Percentiles rank a stretch among this genome's conserved stretches.
Conservation (phyloP, 2,329 filamentous ascomycete species). For the Fusarium nematophilum region DNA sequence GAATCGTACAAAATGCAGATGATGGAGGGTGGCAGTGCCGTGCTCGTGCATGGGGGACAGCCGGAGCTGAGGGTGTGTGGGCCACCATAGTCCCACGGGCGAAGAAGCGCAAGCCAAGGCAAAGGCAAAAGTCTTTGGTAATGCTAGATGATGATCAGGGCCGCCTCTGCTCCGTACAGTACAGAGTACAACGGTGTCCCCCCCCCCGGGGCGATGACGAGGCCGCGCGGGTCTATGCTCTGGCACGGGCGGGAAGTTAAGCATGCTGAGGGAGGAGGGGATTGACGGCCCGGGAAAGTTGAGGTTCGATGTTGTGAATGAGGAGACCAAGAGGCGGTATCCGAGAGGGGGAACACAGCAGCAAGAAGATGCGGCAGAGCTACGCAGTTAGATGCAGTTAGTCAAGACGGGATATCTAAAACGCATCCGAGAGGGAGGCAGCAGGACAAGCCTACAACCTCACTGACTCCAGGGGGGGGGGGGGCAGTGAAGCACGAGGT, state of each 20-base stretch:
- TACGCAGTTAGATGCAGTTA: conserved; percentile 15
- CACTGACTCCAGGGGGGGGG: background rate
- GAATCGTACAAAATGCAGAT: conserved; percentile 26
- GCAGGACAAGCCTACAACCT: background rate
- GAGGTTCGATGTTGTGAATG: conserved; percentile 11
- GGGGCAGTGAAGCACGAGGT: conserved; percentile 6
- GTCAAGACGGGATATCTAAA: background rate
- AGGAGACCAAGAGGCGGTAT: conserved; percentile 12
- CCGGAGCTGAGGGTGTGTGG: conserved; percentile 35
- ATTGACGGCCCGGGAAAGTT: background rate
- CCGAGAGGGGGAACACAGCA: conserved; percentile 15
- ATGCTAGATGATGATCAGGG: conserved; percentile 12
- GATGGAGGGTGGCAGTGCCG: conserved; percentile 36
- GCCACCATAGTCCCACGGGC: conserved; percentile 3
- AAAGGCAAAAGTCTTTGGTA: background rate
- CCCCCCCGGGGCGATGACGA: conserved; percentile 3
- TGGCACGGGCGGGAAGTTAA: background rate
- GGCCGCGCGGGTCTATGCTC: background rate
- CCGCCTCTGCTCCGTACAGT: too few species aligned
- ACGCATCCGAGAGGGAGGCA: conserved; percentile 12
- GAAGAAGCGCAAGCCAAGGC: background rate
- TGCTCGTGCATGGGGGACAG: conserved; percentile 32
- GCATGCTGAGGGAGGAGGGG: background rate
- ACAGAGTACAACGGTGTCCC: conserved; percentile 6
- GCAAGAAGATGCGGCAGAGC: background rate